These are phyloP conservation scores for Pythium phragmitis DNA, from an alignment of 352 stramenopile genomes.

Conservation along the genomic window DNA sequence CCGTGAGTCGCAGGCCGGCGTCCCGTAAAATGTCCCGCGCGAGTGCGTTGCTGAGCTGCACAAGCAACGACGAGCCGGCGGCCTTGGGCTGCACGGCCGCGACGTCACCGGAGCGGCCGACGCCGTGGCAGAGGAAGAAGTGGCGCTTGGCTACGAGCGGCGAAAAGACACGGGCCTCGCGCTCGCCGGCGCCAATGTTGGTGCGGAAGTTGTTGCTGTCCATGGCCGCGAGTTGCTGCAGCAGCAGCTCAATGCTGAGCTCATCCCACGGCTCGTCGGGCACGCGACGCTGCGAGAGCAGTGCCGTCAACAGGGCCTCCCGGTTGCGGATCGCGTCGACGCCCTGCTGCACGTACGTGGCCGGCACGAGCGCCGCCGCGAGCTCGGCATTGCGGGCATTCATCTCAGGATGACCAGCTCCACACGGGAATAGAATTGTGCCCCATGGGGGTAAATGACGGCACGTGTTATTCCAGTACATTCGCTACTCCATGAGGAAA, in stretches of 20 bases:
- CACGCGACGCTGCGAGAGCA: conserved; percentile 85
- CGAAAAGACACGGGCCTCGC: conserved; percentile 94
- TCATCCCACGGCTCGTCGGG: conserved; percentile 91
- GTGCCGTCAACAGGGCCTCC: conserved; percentile 63
- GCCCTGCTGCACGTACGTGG: conserved; percentile 80
- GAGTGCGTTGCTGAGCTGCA: conserved; percentile 92
- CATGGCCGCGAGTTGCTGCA: conserved; percentile 89
- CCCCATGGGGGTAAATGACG: background rate
- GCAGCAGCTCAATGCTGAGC: conserved; percentile 78
- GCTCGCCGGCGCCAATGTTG: conserved; percentile 94
- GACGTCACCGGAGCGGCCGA: conserved; percentile 97
- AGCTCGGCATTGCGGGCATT: conserved; percentile 49
- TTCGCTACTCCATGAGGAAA: conserved; percentile 89
- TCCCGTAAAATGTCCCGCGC: conserved; percentile 89
- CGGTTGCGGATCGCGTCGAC: conserved; percentile 59
- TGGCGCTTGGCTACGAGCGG: conserved; percentile 83
- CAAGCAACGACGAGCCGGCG: conserved; percentile 94
- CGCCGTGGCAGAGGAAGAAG: conserved; percentile 94
- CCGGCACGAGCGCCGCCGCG: conserved; percentile 54
- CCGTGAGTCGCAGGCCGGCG: conserved; percentile 65
- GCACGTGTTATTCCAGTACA: conserved; percentile 17
- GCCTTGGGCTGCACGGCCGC: conserved; percentile 98
- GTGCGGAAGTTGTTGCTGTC: conserved; percentile 95
- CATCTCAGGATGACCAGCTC: conserved; percentile 28
- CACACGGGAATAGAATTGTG: background rate